A percentile compares a stretch with the other conserved stretches of the same genome.
Conservation (phyloP, 805 yeast genomes). For the Candida tibetensis region DNA sequence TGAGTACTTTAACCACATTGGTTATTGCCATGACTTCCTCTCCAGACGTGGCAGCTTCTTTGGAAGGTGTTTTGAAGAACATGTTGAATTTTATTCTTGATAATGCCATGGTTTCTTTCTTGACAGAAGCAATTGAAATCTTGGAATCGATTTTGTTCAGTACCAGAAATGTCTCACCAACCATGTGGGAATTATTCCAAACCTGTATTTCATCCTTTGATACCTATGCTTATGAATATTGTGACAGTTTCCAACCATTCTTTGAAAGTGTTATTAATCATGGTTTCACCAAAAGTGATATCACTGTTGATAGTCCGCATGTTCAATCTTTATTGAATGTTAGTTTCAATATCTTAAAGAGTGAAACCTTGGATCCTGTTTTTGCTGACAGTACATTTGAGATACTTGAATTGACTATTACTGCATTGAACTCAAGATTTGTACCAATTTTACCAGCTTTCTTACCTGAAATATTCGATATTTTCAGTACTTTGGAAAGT, state of each 20-base stretch:
- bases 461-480: conserved; percentile 34
- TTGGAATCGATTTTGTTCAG: conserved; percentile 56
- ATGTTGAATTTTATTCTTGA: conserved; percentile 35
- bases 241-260: conserved; percentile 54
- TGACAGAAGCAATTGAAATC: conserved; percentile 40
- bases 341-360: conserved; percentile 33
- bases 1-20: conserved; percentile 41
- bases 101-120: conserved; percentile 38
- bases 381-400: conserved; percentile 41
- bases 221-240: conserved; percentile 57
- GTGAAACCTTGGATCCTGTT: conserved; percentile 37
- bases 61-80: conserved; percentile 34
- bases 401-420: conserved; percentile 21
- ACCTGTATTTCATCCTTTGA: conserved; percentile 53
- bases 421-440: conserved; percentile 23
- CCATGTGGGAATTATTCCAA: conserved; percentile 51
- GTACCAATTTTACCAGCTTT: conserved; percentile 28
- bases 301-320: conserved; percentile 36
- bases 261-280: conserved; percentile 52
- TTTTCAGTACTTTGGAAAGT: conserved; percentile 32
- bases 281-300: conserved; percentile 43
- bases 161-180: conserved; percentile 48
- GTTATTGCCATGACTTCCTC: conserved; percentile 42
- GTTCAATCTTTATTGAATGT: conserved; percentile 38
- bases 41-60: conserved; percentile 33